phyloP scores from a whole-genome alignment of 2,329 filamentous ascomycete genomes.

The Leptographium lundbergii region DNA sequence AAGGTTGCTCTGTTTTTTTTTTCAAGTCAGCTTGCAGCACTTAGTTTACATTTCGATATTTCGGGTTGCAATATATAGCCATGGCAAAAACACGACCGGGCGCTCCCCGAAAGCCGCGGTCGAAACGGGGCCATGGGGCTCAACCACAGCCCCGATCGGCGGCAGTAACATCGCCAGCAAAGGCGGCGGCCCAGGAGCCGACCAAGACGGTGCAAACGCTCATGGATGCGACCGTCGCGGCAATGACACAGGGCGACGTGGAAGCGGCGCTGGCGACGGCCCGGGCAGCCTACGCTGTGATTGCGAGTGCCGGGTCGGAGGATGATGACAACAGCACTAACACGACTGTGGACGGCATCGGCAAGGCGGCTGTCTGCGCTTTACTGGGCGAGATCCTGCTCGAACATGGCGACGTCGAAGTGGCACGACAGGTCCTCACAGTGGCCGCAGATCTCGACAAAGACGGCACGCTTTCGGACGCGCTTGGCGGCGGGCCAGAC shows the following conservation, averaged over 20 bases:
- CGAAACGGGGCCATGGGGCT: constrained; percentile 5
- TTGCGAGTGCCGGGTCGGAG: constrained; percentile 26
- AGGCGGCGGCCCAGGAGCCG: not conserved
- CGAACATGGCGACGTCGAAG: constrained; percentile 68
- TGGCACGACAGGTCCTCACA: constrained; percentile 59
- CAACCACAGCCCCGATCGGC: not conserved
- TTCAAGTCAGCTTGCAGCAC: not conserved
- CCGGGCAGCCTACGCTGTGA: constrained; percentile 28
- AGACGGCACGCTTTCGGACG: constrained; percentile 57
- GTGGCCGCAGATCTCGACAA: constrained; percentile 64
- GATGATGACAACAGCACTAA: constrained; percentile 2
- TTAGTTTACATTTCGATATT: not conserved
- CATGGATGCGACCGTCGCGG: constrained; percentile 19
- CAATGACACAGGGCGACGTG: constrained; percentile 22
- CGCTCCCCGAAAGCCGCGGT: constrained; percentile 7
- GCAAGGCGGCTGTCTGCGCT: constrained; percentile 50
- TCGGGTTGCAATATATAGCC: not conserved
- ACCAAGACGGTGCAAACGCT: constrained; percentile 14
- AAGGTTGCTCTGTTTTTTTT: not conserved
- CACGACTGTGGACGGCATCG: constrained; percentile 9
- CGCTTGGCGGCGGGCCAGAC: constrained; percentile 70
- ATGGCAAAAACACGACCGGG: constrained; percentile 13
- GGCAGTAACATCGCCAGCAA: not conserved
- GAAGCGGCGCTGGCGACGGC: constrained; percentile 20
- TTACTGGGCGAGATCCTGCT: constrained; percentile 72